Conservation (phyloP, 805 yeast genomes). For the Myxozyma kluyveri region DNA sequence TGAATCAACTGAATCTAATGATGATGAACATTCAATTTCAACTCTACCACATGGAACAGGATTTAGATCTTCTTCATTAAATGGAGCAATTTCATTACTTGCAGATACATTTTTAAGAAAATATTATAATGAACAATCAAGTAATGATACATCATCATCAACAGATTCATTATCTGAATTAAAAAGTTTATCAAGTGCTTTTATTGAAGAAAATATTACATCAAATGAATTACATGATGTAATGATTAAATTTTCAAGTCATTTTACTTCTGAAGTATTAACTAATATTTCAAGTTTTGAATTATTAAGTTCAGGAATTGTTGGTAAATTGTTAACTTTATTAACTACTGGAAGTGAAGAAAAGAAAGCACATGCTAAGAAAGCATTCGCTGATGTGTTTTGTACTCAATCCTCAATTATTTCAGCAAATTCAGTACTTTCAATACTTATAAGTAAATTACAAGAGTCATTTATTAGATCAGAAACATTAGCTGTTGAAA, state of each 20-base stretch:
- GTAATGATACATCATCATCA: not conserved
- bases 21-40: slow-evolving; percentile 30
- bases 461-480: slow-evolving; percentile 72
- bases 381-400: slow-evolving; percentile 45
- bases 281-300: slow-evolving; percentile 66
- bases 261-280: slow-evolving; percentile 19
- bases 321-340: slow-evolving; percentile 43
- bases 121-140: not conserved
- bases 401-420: slow-evolving; percentile 33
- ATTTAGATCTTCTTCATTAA: not conserved
- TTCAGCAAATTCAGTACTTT: slow-evolving; percentile 38
- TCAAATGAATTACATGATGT: slow-evolving; percentile 28
- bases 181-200: not conserved
- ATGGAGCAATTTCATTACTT: not conserved
- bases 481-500: slow-evolving; percentile 66
- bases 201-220: not conserved
- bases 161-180: not conserved
- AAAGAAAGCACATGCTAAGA: slow-evolving; percentile 20
- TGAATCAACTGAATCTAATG: too few species aligned
- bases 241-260: slow-evolving; percentile 43
- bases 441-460: slow-evolving; percentile 52
- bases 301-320: slow-evolving; percentile 64
- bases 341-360: slow-evolving; percentile 21
- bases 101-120: not conserved
- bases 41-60: not conserved